Evolutionary conservation across 495 filamentous ascomycete species (phyloP), one percentile per base, ranked within the genome.

Genomic region (Hypoxylon lienhwacheense): DNA sequence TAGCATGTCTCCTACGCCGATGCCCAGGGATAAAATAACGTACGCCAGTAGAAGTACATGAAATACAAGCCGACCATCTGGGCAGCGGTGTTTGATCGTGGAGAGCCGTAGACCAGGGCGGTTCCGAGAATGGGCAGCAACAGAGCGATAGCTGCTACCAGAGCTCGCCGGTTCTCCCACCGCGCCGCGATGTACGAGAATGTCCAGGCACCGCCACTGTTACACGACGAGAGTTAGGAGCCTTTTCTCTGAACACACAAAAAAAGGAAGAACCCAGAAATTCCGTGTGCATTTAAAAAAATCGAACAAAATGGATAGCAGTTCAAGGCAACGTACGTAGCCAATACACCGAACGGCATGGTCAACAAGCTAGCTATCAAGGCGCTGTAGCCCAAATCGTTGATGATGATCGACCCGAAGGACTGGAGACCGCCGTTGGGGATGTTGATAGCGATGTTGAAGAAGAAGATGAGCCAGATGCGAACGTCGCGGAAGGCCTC

Each of bases 61-160:
- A 69, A 53, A 21, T 71, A 71, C 7, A 71, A 53, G 1, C 68
- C 68, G n/a, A 64, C 64, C 50, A 75, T 60, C 32, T 70, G 67
- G 0, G 65, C 70, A 12, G 67, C 53, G 19, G 71, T 36, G 28
- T 71, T 71, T 5, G 56, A 66, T 6, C 65, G 51, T 5, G 70
- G 70, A 2, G 72, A 42, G 12, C 64, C 65, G 43, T 71, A 73
- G 7, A 72, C 67, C 14, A 74, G 39, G 26, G 67, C 64, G 0
- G 70, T 65, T 19, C 72, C 69, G 14, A 70, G 48, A 10, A 70
- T 66, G 0, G 70, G 70, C 5, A 74, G 46, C 20, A 61, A 12
- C 40, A 61, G 47, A 1, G 57, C 34, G 20, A 72, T 37, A 35
- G 66, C 65, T 0, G 72, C 69, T 12, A 70, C 68, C 0, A 66